Conservation (phyloP, 306 rosid genomes). For the Erythrophleum fordii region DNA sequence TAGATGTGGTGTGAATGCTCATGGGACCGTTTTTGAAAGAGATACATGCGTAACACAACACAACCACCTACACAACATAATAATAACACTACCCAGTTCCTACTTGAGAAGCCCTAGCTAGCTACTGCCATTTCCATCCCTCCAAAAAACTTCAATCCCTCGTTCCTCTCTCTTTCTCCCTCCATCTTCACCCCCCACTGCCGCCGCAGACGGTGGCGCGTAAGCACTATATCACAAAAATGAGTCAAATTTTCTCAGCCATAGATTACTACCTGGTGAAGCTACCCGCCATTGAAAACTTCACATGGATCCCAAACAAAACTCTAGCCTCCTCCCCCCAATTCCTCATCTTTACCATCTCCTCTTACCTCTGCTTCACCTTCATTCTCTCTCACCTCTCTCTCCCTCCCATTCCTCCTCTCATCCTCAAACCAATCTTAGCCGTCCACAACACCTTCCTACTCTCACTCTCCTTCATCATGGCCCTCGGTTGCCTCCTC, state of each 20-base stretch:
- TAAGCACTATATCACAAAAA: background rate
- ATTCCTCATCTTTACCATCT: slow-evolving; percentile 47
- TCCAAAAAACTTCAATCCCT: background rate
- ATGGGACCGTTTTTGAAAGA: background rate
- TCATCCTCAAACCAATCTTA: slow-evolving; percentile 54
- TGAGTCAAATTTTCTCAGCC: slow-evolving; percentile 18
- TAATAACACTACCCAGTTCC: background rate
- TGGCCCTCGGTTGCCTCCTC: slow-evolving; percentile 73
- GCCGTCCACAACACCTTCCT: slow-evolving; percentile 63
- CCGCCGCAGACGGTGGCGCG: background rate
- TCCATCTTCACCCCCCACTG: too few relatives aligned
- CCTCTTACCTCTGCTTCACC: slow-evolving; percentile 58
- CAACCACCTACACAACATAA: background rate
- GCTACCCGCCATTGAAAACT: slow-evolving; percentile 62
- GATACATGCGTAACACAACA: background rate
- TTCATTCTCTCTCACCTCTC: slow-evolving; percentile 48
- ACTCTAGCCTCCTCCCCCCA: slow-evolving; percentile 53
- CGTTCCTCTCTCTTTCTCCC: background rate
- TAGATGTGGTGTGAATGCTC: background rate
- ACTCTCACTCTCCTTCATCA: slow-evolving; percentile 57
- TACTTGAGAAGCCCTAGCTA: background rate
- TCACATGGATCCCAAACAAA: slow-evolving; percentile 58
- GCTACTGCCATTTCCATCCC: background rate
- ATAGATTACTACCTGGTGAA: slow-evolving; percentile 59
- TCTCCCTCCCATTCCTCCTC: slow-evolving; percentile 17